Evolutionary conservation across 1,139 yeast genomes (phyloP), one percentile per base, ranked within the genome.

Genomic region (Suhomyces bokatorum): DNA sequence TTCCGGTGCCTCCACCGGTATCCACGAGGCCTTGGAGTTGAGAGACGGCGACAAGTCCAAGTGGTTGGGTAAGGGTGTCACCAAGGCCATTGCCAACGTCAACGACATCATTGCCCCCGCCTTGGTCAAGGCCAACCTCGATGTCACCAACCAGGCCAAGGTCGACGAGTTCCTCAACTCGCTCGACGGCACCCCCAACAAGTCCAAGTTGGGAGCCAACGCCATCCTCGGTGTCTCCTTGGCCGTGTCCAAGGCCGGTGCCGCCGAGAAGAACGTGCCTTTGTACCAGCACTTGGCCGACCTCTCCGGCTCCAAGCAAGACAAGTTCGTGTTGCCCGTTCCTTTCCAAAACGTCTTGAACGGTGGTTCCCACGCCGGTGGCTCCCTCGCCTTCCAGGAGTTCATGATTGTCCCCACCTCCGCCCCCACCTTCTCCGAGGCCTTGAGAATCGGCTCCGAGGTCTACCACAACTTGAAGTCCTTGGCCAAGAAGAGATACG

Each of bases 351-450:
- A 91, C 77, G 97, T 91, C 58, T 81, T 91, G 73, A 91, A 91
- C 83, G 97, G 98, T 80, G 97, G 98, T 73, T 85, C 95, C 67
- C 98, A 91, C 78, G 97, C 98, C 65, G 98, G 97, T 78, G 98
- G 98, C 79, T 87, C 91, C 67, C 80, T 91, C 60, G 97, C 97
- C 62, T 84, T 91, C 84, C 98, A 91, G 80, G 98, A 91, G 80
- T 91, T 91, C 80, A 90, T 91, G 97, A 87, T 91, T 76, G 96
- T 87, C 57, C 97, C 98, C 73, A 77, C 85, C 60, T 89, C 84
- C 61, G 96, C 95, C 62, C 77, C 81, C 61, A 66, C 91, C 54
- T 91, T 90, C 84, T 70, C 90, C 55, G 97, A 91, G 77, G 97
- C 95, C 60, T 76, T 91, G 72, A 87, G 96, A 79, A 87, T 87